A percentile compares a stretch with the other conserved stretches of the same genome.
These are phyloP conservation scores for Aureobasidium zeae DNA, from an alignment of 2,329 filamentous ascomycete genomes.

Conservation along the genomic window DNA sequence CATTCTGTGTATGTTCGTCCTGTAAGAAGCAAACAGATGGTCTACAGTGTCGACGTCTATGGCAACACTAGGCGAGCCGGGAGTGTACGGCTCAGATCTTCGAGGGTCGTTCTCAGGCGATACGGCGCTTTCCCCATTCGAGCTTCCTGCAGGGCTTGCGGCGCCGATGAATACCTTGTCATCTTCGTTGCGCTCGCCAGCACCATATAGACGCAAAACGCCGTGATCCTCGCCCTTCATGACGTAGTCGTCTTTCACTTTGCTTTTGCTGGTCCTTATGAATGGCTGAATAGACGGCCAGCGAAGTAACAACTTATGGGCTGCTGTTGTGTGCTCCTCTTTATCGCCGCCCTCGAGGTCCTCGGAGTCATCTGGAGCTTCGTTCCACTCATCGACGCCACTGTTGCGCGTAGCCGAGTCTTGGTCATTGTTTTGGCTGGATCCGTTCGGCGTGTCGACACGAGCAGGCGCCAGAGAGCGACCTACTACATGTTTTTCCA, in stretches of 20 bases:
- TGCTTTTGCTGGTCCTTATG: neutral
- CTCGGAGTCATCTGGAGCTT: constrained; percentile 35
- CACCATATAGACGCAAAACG: constrained; percentile 29
- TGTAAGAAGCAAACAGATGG: constrained; percentile 46
- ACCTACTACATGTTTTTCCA: constrained; percentile 21
- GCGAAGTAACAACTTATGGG: constrained; percentile 63
- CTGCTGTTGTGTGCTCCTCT: constrained; percentile 90
- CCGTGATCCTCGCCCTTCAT: constrained; percentile 31
- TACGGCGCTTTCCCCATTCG: constrained; percentile 30
- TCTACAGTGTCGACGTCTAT: constrained; percentile 41
- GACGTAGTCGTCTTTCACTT: constrained; percentile 26
- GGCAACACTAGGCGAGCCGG: constrained; percentile 40
- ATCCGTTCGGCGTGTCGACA: constrained; percentile 11
- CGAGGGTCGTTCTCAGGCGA: constrained; percentile 33
- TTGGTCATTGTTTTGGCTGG: constrained; percentile 4
- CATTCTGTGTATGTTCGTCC: constrained; percentile 52
- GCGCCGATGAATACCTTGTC: constrained; percentile 27
- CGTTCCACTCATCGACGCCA: neutral
- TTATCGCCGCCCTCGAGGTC: constrained; percentile 31
- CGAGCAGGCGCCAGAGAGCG: neutral
- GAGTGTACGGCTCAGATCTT: constrained; percentile 28
- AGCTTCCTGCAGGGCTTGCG: constrained; percentile 33
- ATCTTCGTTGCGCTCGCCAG: constrained; percentile 31
- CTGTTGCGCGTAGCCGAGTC: constrained; percentile 13
- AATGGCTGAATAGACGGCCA: constrained; percentile 43